phyloP scores from a whole-genome alignment of 805 yeast species.

The Monosporozyma siamensis region DNA sequence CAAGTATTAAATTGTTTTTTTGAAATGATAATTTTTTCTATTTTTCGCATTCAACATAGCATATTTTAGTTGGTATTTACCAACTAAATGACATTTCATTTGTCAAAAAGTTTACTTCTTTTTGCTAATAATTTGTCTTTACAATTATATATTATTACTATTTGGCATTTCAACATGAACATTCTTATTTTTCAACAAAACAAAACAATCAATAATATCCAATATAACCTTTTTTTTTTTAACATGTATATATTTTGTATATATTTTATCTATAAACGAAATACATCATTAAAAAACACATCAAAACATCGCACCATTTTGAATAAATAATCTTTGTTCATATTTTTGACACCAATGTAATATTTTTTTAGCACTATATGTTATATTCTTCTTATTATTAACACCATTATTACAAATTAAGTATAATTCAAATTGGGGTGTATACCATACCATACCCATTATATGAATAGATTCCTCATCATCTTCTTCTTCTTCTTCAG shows the following conservation, averaged over 20 bases:
- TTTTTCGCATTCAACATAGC: slow-evolving; percentile 9
- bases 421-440: slow-evolving; percentile 54
- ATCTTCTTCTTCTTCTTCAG: no score
- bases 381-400: slow-evolving; percentile 41
- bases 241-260: not conserved
- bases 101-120: no score
- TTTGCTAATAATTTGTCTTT: no score
- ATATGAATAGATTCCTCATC: slow-evolving; percentile 10
- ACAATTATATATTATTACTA: slow-evolving; percentile 1
- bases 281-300: not conserved
- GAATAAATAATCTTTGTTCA: slow-evolving; percentile 60
- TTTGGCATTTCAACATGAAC: slow-evolving; percentile 11
- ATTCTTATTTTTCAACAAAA: slow-evolving; percentile 4
- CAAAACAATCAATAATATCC: not conserved
- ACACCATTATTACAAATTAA: slow-evolving; percentile 47
- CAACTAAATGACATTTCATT: not conserved
- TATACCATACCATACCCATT: slow-evolving; percentile 44
- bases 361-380: slow-evolving; percentile 53
- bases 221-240: not conserved
- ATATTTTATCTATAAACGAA: not conserved
- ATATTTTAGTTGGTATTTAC: slow-evolving; percentile 2
- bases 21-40: not conserved
- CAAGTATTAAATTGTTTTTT: not conserved
- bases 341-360: slow-evolving; percentile 70
- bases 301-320: slow-evolving; percentile 61